Base-by-base conservation (phyloP, 2,329 filamentous ascomycete species). In the Talaromyces atroroseus region DNA sequence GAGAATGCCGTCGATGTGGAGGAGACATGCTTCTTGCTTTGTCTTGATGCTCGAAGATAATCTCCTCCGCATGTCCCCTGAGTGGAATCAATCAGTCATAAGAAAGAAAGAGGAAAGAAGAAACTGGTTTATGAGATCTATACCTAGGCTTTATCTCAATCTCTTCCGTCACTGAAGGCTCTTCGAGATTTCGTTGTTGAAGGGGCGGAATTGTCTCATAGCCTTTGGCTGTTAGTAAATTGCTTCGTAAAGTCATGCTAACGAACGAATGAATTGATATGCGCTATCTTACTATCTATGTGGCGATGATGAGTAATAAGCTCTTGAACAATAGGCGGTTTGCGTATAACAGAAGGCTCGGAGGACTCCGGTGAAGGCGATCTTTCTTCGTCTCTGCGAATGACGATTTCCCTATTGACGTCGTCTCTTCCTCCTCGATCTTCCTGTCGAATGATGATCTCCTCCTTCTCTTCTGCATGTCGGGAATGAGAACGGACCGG, bases 241-340 rank as follows among this genome's bases (percentile, higher is more conserved):
- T 50, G 20, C 58, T 18, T 36, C 16, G 5, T 29, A 21, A 10
- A 42, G 5, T 29, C 26, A 29, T 29, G 26, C 7, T 29, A 8
- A 29, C 26, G 26, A 29, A n/a, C n/a, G 5, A 20, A 24, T 14
- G 11, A 16, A 29, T 29, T 5, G 4, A 29, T 16, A 36, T 10
- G 5, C n/a, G n/a, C 90, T 20, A 50, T n/a, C 56, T 89, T 91
- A 73, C 95, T 90, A 67, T 95, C 89, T 64, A 95, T 87, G 67
- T 92, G 88, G 57, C 86, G 82, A 69, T 94, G 92, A 73, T 94
- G 89, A 0, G 90, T 95, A 62, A 95, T 92, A 58, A 95, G 85
- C 68, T 96, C 89, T 66, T 92, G 85, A 72, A 92, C 89, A 63
- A 95, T 90, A 0, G 87, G 88, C 34, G 90, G 90, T 20, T 86